Evolutionary conservation across 2,329 filamentous ascomycete species (phyloP), one percentile per base, ranked within the genome.

Genomic region (Reticulascus tulasneorum): DNA sequence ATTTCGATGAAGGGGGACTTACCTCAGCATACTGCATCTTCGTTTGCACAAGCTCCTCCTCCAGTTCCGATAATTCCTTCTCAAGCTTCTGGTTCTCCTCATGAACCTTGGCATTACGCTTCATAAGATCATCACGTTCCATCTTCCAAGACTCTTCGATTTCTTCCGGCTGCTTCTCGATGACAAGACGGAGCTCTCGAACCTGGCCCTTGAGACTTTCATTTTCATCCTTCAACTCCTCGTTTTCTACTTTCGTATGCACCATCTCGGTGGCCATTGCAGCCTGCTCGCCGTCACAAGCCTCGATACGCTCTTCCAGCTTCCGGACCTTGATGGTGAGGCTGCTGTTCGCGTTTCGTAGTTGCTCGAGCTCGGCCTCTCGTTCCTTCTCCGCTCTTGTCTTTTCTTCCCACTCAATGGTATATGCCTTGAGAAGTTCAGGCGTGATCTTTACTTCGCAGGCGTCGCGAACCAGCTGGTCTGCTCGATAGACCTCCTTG

Each of bases 21-120:
- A 95, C 91, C 82, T 96, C 88, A 36, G 93, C 93, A 67, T 90
- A 89, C 54, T 80, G 79, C 86, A 98, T 85, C 75, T 98, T 98
- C 2, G 89, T 93, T 56, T 84, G 79, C 45, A 98, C 91, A 47
- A 98, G 69, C 59, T 89, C 82, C 62, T 90, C 86, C 69, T 97
- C 93, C 69, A 97, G 86, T 50, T 96, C 89, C 6, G 79, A 75
- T 75, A 95, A 77, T 53, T 93, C 86, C 56, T 94, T 91, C 62
- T 96, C 90, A 48, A 98, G 67, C 39, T 74, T 78, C 42, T 85
- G 75, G 54, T 97, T 98, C 66, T 95, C 88, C 50, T 94, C 89
- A 54, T 97, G 90, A 7, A 97, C 90, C 53, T 94, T 88, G 45
- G 85, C 77, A 56, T 97, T 97, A 42, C 89, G 79, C 60, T 88